Base-by-base conservation (phyloP, 768 basidiomycete genomes). In the Coprinellus micaceus region DNA sequence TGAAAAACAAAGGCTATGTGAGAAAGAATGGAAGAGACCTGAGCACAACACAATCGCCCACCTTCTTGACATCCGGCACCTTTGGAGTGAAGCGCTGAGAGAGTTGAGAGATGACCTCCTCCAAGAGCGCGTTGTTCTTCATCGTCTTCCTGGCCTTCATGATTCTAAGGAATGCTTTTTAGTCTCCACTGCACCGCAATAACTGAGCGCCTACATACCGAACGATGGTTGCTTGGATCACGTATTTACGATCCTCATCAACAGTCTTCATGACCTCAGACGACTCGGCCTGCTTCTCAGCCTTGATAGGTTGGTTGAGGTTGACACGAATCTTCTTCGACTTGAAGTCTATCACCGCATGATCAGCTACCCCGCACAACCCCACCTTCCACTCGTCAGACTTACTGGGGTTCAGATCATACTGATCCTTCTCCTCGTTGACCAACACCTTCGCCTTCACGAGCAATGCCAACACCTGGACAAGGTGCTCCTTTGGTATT, bases 21-120 rank as follows among this genome's bases (percentile, higher is more conserved):
- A 63, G 45, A 49, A 19, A 29, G 40, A 44, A 43, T 50, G 41
- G 24, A 52, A 24, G 17, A 59, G 41, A 59, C 30, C 36, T 51
- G 17, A n/a, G n/a, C n/a, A n/a, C n/a, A n/a, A 36, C 19, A 47
- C 24, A 47, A 45, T 24, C 45, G 49, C 70, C 10, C 17, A 89
- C 91, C 85, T 96, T 96, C 74, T 98, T 98, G 75, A 98, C 94
- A 68, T 98, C 95, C 1, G 92, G 87, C 53, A 98, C 90, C 76
- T 94, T 94, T 21, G 96, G 96, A 3, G 89, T 82, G 71, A 96
- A 96, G 57, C 91, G 81, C 64, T 88, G 83, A 15, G 90, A 87
- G 62, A 96, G 89, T 69, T 94, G 91, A 21, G 89, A 86, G 61
- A 91, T 91, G 46, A 94, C 91, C 69, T 96, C 94, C 65, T 89